Evolutionary conservation across 169 alveolate genomes (phyloP).

Genomic region (Cryptosporidium bovis): DNA sequence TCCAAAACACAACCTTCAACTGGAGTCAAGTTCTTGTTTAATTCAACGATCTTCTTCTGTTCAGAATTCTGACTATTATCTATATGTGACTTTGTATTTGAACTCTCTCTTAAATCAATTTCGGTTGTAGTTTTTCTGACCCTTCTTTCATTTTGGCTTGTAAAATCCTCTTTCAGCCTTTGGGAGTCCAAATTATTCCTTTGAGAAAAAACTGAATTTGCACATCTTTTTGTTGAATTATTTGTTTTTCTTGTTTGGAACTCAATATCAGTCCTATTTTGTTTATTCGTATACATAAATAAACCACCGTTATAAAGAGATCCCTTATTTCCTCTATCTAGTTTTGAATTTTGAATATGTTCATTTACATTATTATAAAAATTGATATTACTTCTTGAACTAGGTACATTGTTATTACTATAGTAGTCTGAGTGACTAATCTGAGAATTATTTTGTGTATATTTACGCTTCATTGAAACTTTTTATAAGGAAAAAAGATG

Average conservation of each 20-base stretch:
- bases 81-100: neutral
- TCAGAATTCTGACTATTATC: neutral
- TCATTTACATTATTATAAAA: neutral
- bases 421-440: conserved; percentile 11
- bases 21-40: neutral
- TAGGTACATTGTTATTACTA: neutral
- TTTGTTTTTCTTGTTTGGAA: too few relatives aligned
- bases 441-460: conserved; percentile 32
- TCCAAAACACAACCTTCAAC: conserved; percentile 34
- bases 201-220: conserved; percentile 3
- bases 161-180: neutral
- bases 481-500: neutral
- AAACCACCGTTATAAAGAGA: neutral
- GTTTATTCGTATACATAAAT: too few relatives aligned
- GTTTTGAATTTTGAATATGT: neutral
- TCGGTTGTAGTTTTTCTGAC: neutral
- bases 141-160: neutral
- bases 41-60: neutral
- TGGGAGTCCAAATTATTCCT: neutral
- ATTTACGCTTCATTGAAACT: conserved; percentile 49
- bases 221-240: neutral
- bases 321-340: neutral
- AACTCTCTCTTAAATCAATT: neutral
- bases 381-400: neutral
- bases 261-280: too few relatives aligned